Evolutionary conservation across 2,329 filamentous ascomycete species (phyloP), one percentile per base, ranked within the genome.

Genomic region (Fusarium sulawesiense): DNA sequence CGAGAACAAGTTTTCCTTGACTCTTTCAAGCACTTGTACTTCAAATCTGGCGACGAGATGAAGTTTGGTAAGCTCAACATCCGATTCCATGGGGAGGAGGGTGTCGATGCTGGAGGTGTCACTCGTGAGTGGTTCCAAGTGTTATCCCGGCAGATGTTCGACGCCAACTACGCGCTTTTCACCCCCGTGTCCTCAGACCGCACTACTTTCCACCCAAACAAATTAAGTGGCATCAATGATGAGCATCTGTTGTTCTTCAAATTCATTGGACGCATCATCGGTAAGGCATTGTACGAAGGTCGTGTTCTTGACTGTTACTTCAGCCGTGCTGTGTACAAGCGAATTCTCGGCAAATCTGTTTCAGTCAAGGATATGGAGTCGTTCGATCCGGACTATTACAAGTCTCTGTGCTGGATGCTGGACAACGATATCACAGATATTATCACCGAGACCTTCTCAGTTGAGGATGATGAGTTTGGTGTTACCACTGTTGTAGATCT

Each of bases 361-460:
- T 98, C 94, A 11, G 92, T 99, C 80, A 99, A 99, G 84, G 96
- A 99, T 76, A 98, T 99, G 94, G 96, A 99, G 81, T 98, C 94
- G 23, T 92, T 99, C 66, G 96, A 99, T 79, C 91, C 97, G 6
- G 95, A 99, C 76, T 99, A 99, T 83, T 98, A 98, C 88, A 99
- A 98, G 81, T 98, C 95, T 16, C 87, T 99, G 23, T 89, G 96
- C 65, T 99, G 97, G 97, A 98, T 99, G 90, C 86, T 98, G 61
- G 93, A 97, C 78, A 98, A 99, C 76, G 95, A 99, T 78, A 99
- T 99, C 74, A 97, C 94, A 7, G 96, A 98, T 76, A 94, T 98
- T 76, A 96, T 98, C 75, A 96, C 93, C 4, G 95, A 99, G 82
- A 97, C 93, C 3, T 98, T 99, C 79, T 96, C 94, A 13, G 90